Evolutionary conservation across 2,329 filamentous ascomycete species (phyloP), one percentile per base, ranked within the genome.

Genomic region (Pseudogymnoascus sp.): DNA sequence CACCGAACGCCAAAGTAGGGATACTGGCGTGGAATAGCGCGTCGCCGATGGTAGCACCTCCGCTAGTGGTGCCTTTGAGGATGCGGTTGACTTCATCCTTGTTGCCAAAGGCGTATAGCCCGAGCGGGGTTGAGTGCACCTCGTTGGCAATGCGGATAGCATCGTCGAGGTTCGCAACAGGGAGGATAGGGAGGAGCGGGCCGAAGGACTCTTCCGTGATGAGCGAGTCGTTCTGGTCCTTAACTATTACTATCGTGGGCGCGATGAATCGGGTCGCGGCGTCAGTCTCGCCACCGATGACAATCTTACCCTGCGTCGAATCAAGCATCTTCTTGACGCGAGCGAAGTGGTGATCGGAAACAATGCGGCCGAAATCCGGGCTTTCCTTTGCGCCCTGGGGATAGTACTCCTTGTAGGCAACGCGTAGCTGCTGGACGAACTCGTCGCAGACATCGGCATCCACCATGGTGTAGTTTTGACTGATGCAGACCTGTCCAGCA

Each of bases 321-420:
- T 96, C 91, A n/a, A 99, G 79, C 90, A 97, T 92, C 70, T 85
- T 85, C 83, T 94, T 96, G 68, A 97, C 81, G 38, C 93, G 87
- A 65, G 84, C 79, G 76, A 93, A 97, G 68, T 94, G 87, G 42
- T 81, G 78, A 67, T 84, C 80, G 75, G 96, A 96, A 75, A 96
- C 81, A 67, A 99, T 91, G 63, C 89, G 87, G 17, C 81, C 82
- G 71, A 88, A 91, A 73, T 97, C 92, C 0, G 85, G 81, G 65
- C 89, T 93, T n/a, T 81, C 80, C 74, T 88, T 87, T 55, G 88
- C 84, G 21, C 94, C 94, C 8, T 90, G 78, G 48, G 94, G 94
- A 76, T 91, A 96, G 78, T 95, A 96, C 62, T 89, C 84, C 60
- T 85, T 82, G 70, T 89, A 81, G 6, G 86, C 84, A 48, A 80